Evolutionary conservation across 495 filamentous ascomycete species (phyloP).

Genomic region (Hyaloscypha finlandica): DNA sequence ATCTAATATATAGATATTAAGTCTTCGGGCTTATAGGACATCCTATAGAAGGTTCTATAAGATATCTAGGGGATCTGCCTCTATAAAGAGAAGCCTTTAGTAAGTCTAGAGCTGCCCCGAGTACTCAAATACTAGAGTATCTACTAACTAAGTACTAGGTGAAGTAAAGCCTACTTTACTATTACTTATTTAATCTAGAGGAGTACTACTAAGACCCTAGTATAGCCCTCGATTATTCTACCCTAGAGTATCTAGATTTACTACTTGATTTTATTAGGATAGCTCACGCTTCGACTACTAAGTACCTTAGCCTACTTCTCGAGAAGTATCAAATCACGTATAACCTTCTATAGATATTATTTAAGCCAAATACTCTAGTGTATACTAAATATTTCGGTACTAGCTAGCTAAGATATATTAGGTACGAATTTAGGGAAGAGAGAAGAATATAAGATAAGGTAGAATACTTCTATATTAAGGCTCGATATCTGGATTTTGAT

Average conservation of each 20-base stretch:
- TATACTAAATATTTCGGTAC: neutral
- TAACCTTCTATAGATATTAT: neutral
- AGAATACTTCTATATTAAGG: conserved; percentile 1
- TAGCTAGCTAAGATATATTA: conserved; percentile 1
- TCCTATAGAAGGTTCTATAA: neutral
- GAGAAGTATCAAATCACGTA: conserved; percentile 1
- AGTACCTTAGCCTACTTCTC: neutral
- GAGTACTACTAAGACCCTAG: neutral
- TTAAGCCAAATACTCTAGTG: neutral
- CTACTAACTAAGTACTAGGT: neutral
- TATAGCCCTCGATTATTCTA: conserved; percentile 2
- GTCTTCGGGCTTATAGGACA: neutral
- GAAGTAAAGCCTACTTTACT: neutral
- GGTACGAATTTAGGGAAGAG: too few species aligned
- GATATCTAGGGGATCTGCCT: neutral
- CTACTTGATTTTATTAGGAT: conserved; percentile 4
- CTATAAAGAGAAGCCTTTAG: conserved; percentile 2
- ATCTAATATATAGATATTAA: conserved; percentile 5
- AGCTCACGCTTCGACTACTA: neutral
- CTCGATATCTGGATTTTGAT: too few species aligned
- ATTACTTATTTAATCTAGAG: neutral
- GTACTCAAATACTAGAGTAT: neutral
- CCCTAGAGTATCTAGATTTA: conserved; percentile 7
- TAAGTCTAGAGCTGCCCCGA: neutral
- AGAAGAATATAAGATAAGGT: neutral